Conservation (phyloP, 768 basidiomycete genomes). For the Glaciozyma antarctica region DNA sequence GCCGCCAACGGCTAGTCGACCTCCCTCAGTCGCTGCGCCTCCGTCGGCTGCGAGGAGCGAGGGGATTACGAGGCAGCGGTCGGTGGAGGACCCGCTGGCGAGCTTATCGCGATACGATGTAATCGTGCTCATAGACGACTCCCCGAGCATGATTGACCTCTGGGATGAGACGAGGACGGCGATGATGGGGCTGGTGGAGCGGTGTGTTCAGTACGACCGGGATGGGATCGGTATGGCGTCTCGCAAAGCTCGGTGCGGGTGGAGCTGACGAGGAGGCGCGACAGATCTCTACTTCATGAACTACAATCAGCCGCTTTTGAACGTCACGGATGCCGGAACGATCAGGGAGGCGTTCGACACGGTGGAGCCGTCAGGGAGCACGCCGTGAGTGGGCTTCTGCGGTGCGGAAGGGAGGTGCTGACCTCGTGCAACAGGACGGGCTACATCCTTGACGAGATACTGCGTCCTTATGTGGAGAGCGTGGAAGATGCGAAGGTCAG, state of each 20-base stretch:
- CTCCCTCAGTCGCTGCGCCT: not conserved
- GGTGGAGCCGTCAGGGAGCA: slow-evolving; percentile 15
- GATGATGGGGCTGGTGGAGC: slow-evolving; percentile 24
- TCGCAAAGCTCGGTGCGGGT: not conserved
- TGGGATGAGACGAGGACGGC: slow-evolving; percentile 28
- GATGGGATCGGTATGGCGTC: slow-evolving; percentile 8
- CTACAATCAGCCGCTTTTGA: slow-evolving; percentile 1
- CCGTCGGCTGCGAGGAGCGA: not conserved
- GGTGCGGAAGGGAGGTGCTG: not conserved
- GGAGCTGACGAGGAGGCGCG: not conserved
- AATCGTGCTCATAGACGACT: slow-evolving; percentile 27
- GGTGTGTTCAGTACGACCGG: slow-evolving; percentile 14
- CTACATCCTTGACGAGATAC: slow-evolving; percentile 3
- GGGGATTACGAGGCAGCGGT: not conserved
- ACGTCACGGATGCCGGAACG: not conserved
- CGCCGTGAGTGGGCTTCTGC: not conserved
- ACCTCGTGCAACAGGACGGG: not conserved
- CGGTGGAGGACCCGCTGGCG: slow-evolving; percentile 12
- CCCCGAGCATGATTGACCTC: slow-evolving; percentile 21
- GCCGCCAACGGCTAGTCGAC: not conserved
- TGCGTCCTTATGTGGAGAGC: slow-evolving; percentile 25
- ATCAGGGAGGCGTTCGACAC: slow-evolving; percentile 18
- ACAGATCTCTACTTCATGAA: slow-evolving; percentile 28
- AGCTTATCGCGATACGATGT: slow-evolving; percentile 19
- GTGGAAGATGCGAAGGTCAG: slow-evolving; percentile 22